Base-by-base conservation (phyloP, 306 rosid genomes). In the Morella rubra region DNA sequence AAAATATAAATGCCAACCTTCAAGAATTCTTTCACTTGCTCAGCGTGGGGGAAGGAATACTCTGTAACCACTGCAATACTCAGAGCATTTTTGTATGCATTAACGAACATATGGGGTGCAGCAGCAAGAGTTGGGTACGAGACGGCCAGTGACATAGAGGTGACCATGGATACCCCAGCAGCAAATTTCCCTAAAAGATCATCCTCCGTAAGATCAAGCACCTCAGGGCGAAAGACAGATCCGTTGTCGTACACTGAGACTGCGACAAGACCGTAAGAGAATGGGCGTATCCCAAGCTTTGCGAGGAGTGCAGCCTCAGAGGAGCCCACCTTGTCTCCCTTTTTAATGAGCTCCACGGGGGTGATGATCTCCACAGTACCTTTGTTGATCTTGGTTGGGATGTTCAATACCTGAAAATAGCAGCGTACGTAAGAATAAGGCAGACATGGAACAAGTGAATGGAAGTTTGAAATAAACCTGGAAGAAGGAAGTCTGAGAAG, bases 321-420 rank as follows among this genome's bases (percentile, higher is more conserved):
- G 42, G 89, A 85, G 20, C 89, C 91, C 20, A 87, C 89, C 81
- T 87, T 87, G 1, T 85, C 89, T 37, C 91, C 91, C 86, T 87
- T 87, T 81, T 54, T 87, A 59, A 87, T 87, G 55, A 87, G 84
- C 81, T 87, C 91, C 27, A 87, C 91, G 37, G 91, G 89, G 69
- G 89, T 87, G 72, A 87, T 85, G 69, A 87, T 87, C 74, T 87
- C 91, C 0, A 87, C 91, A 40, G 91, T 87, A 24, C 91, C 91
- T 82, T 87, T 87, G 81, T 87, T 87, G 72, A 87, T 87, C 81
- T 87, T 85, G 0, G 91, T 87, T 0, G 91, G 89, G 5, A 87
- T 87, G 13, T 87, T 87, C 3, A 87, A 72, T 11, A 87, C 91
- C 91, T 87, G 87, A 1, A 75, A 47, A 72, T 12, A 8, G 8